Percentiles rank a stretch among this genome's conserved stretches.
Conservation (phyloP, 192 early-diverging fungal genomes). For the Allomyces javanicus region DNA sequence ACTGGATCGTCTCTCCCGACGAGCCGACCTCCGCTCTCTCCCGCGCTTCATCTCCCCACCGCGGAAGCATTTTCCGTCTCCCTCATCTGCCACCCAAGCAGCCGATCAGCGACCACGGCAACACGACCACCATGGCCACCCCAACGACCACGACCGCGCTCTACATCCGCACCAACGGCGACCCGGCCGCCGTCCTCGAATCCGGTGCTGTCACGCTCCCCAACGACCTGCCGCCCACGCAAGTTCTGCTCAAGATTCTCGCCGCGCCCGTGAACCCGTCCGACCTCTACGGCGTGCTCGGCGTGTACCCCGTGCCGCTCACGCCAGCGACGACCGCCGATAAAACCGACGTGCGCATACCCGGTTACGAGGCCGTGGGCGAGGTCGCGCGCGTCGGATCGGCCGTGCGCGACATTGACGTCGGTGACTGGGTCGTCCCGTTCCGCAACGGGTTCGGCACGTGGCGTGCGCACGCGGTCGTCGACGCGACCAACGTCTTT, state of each 20-base stretch:
- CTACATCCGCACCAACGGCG: no score
- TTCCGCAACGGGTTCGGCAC: constrained; percentile 41
- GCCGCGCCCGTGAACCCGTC: constrained; percentile 83
- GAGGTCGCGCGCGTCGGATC: constrained; percentile 46
- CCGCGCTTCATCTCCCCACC: no score
- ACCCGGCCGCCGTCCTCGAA: no score
- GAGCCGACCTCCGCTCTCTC: no score
- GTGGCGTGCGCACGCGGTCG: constrained; percentile 58
- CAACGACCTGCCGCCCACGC: constrained; percentile 4
- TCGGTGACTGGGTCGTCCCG: constrained; percentile 72
- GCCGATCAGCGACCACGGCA: no score
- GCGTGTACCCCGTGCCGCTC: constrained; percentile 52
- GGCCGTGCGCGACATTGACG: constrained; percentile 20
- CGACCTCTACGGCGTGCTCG: constrained; percentile 82
- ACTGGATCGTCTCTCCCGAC: no score
- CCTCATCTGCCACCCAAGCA: no score
- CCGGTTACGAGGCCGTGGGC: constrained; percentile 85
- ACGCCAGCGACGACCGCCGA: no score
- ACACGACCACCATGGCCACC: no score
- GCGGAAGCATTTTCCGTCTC: no score
- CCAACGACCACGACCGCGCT: no score
- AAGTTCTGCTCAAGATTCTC: constrained; percentile 53
- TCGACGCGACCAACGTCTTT: constrained; percentile 18
- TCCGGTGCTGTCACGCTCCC: no score
- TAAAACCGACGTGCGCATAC: constrained; percentile 16